A percentile compares a stretch with the other conserved stretches of the same genome.
Conservation (phyloP, 305 asterid genomes). For the Solanum chacoense region DNA sequence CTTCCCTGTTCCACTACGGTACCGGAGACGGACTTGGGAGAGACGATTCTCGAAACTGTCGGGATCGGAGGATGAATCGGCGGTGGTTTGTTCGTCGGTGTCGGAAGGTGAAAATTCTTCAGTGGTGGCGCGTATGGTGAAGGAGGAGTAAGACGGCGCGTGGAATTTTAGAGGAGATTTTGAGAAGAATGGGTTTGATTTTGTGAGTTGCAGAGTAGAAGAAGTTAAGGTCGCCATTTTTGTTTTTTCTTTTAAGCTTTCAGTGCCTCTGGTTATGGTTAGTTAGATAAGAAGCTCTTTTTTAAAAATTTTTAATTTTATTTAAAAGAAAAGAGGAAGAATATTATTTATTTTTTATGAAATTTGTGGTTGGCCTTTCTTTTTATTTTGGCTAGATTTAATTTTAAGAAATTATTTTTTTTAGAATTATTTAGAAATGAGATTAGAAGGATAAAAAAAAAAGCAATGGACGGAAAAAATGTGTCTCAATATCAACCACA, state of each 20-base stretch:
- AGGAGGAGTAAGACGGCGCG: constrained; percentile 19
- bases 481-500: not conserved
- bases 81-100: not conserved
- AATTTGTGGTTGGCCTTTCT: not conserved
- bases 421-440: not conserved
- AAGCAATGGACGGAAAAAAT: fast-evolving
- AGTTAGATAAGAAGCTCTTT: not conserved
- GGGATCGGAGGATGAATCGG: constrained; percentile 28
- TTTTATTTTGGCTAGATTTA: not conserved
- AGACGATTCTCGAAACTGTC: constrained; percentile 65
- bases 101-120: constrained; percentile 34
- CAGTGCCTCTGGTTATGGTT: not conserved
- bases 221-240: constrained; percentile 61
- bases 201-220: constrained; percentile 48
- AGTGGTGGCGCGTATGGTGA: constrained; percentile 38
- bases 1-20: constrained; percentile 72
- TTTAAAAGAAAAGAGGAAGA: not conserved
- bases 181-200: constrained; percentile 18
- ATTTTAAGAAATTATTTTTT: not conserved
- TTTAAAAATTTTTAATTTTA: not conserved
- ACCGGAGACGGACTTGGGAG: constrained; percentile 52
- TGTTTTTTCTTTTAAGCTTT: not conserved
- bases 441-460: not conserved
- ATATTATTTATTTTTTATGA: not conserved
- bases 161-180: constrained; percentile 16